Evolutionary conservation across 257 asterid species (phyloP), one percentile per base, ranked within the genome.

Genomic region (Solanum peruvianum): DNA sequence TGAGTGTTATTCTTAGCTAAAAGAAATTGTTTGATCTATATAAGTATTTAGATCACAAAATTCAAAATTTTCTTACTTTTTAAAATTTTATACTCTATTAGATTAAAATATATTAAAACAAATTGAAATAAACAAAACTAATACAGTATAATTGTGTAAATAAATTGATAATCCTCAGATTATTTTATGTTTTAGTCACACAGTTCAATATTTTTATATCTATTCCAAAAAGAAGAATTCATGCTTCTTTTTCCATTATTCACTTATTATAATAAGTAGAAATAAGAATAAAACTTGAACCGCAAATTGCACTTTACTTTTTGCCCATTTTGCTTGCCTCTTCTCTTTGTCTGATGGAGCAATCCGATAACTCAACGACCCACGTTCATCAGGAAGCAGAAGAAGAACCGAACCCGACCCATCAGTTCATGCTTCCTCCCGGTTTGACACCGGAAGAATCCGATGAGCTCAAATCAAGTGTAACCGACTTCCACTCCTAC

Each of bases 401-500:
- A 41, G 87, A 70, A 29, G 76, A 27, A 78, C 71, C 42, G 58
- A 15, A 58, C 39, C 70, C 89, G 5, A 15, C 82, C 75, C 88
- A 76, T 69, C 91, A 89, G 33, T 27, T 87, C 33, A 27, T 75
- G 1, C 21, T 87, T 72, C 98, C 97, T 5, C 47, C 91, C 18
- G 97, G 97, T 1, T 70, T 94, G 67, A 91, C 92, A 11, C 89
- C 47, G n/a, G 89, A 93, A 29, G 99, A 95, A 88, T 94, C 92
- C 93, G 90, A 96, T 52, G 91, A 93, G 62, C 94, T 96, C 23
- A 93, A 88, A 12, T 92, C 92, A 12, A 87, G 88, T 8, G 87
- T 92, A 42, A 44, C 86, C 60, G 91, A 93, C 86, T 93, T 92
- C 94, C 99, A 96, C 94, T 89, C 89, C 87, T 95, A 96, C 96